Conservation (phyloP, 495 filamentous ascomycete species). For the Poronia punctata region DNA sequence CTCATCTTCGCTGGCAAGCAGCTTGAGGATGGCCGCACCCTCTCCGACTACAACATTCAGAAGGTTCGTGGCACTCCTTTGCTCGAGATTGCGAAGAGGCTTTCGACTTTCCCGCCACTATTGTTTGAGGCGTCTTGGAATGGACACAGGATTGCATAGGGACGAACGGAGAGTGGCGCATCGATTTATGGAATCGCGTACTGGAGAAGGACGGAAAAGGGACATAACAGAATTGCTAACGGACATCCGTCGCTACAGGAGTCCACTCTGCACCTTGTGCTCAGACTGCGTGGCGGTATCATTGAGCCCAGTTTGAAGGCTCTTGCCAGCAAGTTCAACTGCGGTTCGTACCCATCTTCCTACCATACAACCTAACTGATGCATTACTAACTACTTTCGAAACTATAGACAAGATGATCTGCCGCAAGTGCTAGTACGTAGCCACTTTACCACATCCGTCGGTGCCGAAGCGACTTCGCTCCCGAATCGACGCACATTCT, state of each 20-base stretch:
- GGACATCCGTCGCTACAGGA: slow-evolving; percentile 49
- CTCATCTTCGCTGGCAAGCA: slow-evolving; percentile 99
- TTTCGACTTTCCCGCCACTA: slow-evolving; percentile 4
- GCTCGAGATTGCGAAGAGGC: too few species aligned
- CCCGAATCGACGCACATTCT: too few species aligned
- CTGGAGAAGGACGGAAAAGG: too few species aligned
- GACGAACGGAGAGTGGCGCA: too few species aligned
- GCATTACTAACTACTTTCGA: neutral
- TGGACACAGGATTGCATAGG: too few species aligned
- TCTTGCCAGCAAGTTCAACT: slow-evolving; percentile 98
- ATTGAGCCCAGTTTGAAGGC: slow-evolving; percentile 99
- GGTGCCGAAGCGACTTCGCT: neutral
- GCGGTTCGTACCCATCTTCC: slow-evolving; percentile 39
- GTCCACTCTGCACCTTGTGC: slow-evolving; percentile 97
- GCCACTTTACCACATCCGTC: neutral
- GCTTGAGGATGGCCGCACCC: slow-evolving; percentile 96
- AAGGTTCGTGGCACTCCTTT: slow-evolving; percentile 58
- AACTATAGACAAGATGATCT: slow-evolving; percentile 79
- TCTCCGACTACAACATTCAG: slow-evolving; percentile 99
- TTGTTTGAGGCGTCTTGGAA: too few species aligned
- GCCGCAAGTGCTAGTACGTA: slow-evolving; percentile 98
- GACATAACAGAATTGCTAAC: slow-evolving; percentile 18
- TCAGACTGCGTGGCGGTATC: slow-evolving; percentile 98
- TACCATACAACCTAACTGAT: neutral
- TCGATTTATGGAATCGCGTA: too few species aligned